phyloP scores from a whole-genome alignment of 441 rosid genomes.

The Populus hybrid region DNA sequence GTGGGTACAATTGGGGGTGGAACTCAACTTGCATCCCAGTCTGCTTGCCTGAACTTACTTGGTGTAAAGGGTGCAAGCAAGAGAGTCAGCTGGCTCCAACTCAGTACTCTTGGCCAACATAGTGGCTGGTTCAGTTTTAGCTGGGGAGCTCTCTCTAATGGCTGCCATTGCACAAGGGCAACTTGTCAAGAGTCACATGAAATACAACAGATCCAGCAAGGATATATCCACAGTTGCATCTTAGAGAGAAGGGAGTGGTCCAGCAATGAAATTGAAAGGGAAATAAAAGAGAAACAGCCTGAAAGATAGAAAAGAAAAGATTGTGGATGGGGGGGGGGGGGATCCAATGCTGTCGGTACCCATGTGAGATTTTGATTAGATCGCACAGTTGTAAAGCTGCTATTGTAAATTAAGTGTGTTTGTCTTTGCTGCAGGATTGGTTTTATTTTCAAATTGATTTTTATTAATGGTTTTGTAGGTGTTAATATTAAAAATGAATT shows the following conservation, averaged over 20 bases:
- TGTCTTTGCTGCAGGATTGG: background rate
- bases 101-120: slow-evolving; percentile 69
- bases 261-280: slow-evolving; percentile 7
- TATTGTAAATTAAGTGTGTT: background rate
- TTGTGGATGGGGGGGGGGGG: background rate
- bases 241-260: slow-evolving; percentile 7
- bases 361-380: slow-evolving; percentile 6
- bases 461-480: too few species aligned
- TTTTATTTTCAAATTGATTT: too few species aligned
- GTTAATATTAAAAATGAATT: too few species aligned
- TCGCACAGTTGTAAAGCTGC: slow-evolving; percentile 21
- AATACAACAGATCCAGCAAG: slow-evolving; percentile 84
- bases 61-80: slow-evolving; percentile 83
- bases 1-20: slow-evolving; percentile 97
- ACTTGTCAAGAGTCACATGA: slow-evolving; percentile 88
- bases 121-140: slow-evolving; percentile 83
- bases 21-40: slow-evolving; percentile 88
- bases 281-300: slow-evolving; percentile 4
- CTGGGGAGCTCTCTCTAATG: slow-evolving; percentile 88
- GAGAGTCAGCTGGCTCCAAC: slow-evolving; percentile 68
- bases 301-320: background rate
- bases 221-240: slow-evolving; percentile 44
- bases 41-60: slow-evolving; percentile 81
- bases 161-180: slow-evolving; percentile 91
- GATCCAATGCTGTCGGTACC: background rate